These are phyloP conservation scores for Diplodia scrobiculata DNA, from an alignment of 2,329 filamentous ascomycete genomes.

Conservation along the genomic window DNA sequence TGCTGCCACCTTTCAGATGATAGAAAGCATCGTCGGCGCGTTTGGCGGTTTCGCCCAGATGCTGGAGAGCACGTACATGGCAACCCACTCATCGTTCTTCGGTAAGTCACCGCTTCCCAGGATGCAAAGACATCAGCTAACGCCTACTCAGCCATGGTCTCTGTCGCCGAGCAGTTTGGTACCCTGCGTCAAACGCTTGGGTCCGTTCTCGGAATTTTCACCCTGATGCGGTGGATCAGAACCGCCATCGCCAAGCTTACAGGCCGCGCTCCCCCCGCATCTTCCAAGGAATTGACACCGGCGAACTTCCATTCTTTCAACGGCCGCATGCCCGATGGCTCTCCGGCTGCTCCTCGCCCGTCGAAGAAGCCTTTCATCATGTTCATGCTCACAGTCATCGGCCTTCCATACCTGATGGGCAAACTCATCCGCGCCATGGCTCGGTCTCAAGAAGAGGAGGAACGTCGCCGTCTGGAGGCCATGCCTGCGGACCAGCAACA, in stretches of 20 bases:
- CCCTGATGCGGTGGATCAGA: slow-evolving; percentile 89
- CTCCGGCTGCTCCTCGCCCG: slow-evolving; percentile 68
- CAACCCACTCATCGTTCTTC: slow-evolving; percentile 97
- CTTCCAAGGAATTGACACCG: slow-evolving; percentile 83
- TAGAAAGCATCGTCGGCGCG: slow-evolving; percentile 92
- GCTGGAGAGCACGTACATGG: slow-evolving; percentile 99
- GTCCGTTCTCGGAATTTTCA: slow-evolving; percentile 92
- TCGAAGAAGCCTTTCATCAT: slow-evolving; percentile 95
- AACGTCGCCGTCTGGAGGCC: slow-evolving; percentile 61
- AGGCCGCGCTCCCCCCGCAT: slow-evolving; percentile 83
- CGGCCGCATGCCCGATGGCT: slow-evolving; percentile 69
- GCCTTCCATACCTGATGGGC: slow-evolving; percentile 93
- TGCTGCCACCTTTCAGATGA: slow-evolving; percentile 95
- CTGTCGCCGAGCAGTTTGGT: slow-evolving; percentile 94
- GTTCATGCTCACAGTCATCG: slow-evolving; percentile 92
- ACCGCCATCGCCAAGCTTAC: slow-evolving; percentile 90
- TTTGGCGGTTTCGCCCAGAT: slow-evolving; percentile 99
- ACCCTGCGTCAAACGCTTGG: slow-evolving; percentile 91
- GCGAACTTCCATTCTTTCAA: slow-evolving; percentile 89
- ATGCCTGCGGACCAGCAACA: slow-evolving; percentile 52
- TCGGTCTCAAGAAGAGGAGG: slow-evolving; percentile 80
- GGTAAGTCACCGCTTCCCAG: slow-evolving; percentile 60
- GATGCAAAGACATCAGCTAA: slow-evolving; percentile 33
- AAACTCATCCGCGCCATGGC: slow-evolving; percentile 89
- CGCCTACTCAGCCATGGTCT: slow-evolving; percentile 77